Evolutionary conservation across 306 rosid genomes (phyloP), one percentile per base, ranked within the genome.

Genomic region (Inga laurina): DNA sequence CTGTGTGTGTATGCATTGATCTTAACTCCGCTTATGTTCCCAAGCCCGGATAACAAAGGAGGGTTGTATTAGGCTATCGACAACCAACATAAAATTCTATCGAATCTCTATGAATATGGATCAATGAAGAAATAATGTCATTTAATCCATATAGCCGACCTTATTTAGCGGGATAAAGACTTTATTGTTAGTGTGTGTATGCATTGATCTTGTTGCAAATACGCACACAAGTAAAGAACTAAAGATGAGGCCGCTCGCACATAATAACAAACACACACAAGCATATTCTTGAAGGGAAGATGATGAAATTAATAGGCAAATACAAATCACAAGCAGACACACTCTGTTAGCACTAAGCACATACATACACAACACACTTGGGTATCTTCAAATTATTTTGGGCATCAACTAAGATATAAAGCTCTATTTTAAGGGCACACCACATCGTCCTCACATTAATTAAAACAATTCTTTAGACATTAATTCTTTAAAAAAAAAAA

Each of bases 241-340:
- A 52, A 52, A 49, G 56, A 12, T 0, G 16, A 12, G 78, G 66
- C 79, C 59, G 48, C 81, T 64, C 30, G 49, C 75, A 32, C 72
- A 3, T 69, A 7, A 74, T 52, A 77, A 78, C 18, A 45, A 84
- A 65, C 79, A 76, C 65, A 76, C 79, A 72, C 83, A 67, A 81
- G 59, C 32, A 77, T 51, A 52, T 57, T 39, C 66, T 86, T 90
- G 68, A 72, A 54, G 45, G 52, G 66, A 74, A 83, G 44, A 72
- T 83, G 83, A 84, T 78, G 83, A 74, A 80, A 82, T 79, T 43
- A 68, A 34, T n/a, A 34, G 51, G 32, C 32, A 24, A 72, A 74
- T 78, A 72, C 18, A 72, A 45, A 82, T 78, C 79, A 46, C 22
- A 54, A 35, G 16, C 18, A 72, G 4, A 83, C 81, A 64, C 79